Conservation (phyloP, 2,329 filamentous ascomycete genomes). For the Didymella lethalis region DNA sequence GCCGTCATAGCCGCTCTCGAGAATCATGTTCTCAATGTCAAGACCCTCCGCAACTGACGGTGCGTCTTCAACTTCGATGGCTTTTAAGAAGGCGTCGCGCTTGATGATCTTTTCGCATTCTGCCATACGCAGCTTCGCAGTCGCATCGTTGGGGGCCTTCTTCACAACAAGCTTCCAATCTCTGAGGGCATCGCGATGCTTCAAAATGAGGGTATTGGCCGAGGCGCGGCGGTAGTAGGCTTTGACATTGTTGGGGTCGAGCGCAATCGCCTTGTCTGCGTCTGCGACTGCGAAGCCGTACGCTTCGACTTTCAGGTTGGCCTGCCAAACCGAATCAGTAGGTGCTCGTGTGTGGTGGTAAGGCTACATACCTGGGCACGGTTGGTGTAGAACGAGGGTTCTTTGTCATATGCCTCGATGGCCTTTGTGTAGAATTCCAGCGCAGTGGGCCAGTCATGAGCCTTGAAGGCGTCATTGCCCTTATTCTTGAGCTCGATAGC, state of each 20-base stretch:
- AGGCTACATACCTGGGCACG: constrained; percentile 78
- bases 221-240: constrained; percentile 94
- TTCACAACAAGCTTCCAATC: constrained; percentile 93
- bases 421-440: constrained; percentile 86
- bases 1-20: constrained; percentile 88
- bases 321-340: constrained; percentile 61
- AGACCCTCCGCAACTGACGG: constrained; percentile 91
- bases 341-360: constrained; percentile 31
- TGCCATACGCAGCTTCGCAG: constrained; percentile 86
- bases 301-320: constrained; percentile 92
- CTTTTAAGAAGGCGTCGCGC: constrained; percentile 89
- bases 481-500: constrained; percentile 88
- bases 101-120: constrained; percentile 97
- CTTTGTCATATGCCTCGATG: constrained; percentile 81
- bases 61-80: constrained; percentile 91
- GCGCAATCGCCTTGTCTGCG: constrained; percentile 87
- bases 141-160: constrained; percentile 86
- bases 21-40: constrained; percentile 82
- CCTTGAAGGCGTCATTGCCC: constrained; percentile 90
- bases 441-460: constrained; percentile 84
- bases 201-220: constrained; percentile 88
- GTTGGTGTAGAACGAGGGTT: constrained; percentile 93
- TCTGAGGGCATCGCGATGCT: constrained; percentile 83
- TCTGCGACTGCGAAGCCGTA: constrained; percentile 93
- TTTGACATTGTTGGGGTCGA: constrained; percentile 89